Percentiles rank a stretch among this genome's conserved stretches.
Evolutionary conservation across 768 basidiomycete species (phyloP).

Genomic region (Candolleomyces eurysporus): DNA sequence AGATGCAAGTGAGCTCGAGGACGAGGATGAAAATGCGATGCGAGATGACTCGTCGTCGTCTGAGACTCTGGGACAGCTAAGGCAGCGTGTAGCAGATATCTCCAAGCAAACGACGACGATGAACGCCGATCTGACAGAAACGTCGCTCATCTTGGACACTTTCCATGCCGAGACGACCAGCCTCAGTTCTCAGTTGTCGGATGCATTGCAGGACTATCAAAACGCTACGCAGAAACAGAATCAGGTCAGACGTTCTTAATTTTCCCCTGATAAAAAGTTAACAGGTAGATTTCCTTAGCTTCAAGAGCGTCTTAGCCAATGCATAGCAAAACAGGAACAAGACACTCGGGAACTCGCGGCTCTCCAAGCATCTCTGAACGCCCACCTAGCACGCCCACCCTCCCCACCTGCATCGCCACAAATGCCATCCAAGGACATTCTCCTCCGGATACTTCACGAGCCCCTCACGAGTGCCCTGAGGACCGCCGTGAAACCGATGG

Average conservation of each 20-base stretch:
- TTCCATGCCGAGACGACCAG: conserved; percentile 4
- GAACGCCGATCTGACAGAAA: not conserved
- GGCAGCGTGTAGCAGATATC: not conserved
- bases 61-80: not conserved
- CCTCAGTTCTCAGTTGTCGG: conserved; percentile 11
- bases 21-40: not conserved
- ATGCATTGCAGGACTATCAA: not conserved
- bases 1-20: not conserved
- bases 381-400: conserved; percentile 16
- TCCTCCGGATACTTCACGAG: conserved; percentile 17
- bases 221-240: not conserved
- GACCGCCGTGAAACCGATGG: conserved; percentile 12
- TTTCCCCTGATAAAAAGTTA: too few relatives aligned
- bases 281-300: not conserved
- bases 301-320: not conserved
- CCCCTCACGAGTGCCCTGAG: conserved; percentile 14
- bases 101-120: not conserved
- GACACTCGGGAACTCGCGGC: conserved; percentile 12
- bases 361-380: conserved; percentile 20
- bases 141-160: not conserved
- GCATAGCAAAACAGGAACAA: conserved; percentile 10
- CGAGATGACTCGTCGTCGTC: not conserved
- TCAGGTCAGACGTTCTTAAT: not conserved
- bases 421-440: not conserved
- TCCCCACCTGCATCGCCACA: conserved; percentile 7